Percentiles rank a stretch among this genome's conserved stretches.
Conservation (phyloP, 2,329 filamentous ascomycete genomes). For the Xylaria arbuscula region DNA sequence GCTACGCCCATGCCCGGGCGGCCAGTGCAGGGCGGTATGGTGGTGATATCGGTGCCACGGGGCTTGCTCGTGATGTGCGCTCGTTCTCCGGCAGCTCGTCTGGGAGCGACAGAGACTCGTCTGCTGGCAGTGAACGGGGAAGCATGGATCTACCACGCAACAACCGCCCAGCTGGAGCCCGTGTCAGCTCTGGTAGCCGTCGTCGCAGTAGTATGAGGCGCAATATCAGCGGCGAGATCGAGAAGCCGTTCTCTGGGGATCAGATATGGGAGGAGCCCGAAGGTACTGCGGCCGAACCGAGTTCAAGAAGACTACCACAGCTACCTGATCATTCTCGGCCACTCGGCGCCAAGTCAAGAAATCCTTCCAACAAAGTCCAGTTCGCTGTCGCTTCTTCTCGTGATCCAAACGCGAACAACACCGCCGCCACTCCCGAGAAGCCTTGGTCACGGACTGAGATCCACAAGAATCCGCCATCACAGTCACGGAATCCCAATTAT, state of each 20-base stretch:
- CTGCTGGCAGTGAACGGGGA: conserved; percentile 48
- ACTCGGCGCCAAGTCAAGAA: conserved; percentile 70
- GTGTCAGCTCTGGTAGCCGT: conserved; percentile 56
- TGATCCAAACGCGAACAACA: conserved; percentile 49
- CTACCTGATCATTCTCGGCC: conserved; percentile 54
- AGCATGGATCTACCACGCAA: conserved; percentile 51
- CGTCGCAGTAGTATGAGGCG: conserved; percentile 74
- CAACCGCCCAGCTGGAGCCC: conserved; percentile 48
- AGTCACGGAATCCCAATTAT: conserved; percentile 84
- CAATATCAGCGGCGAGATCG: conserved; percentile 75
- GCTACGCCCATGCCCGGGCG: conserved; percentile 74
- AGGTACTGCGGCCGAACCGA: conserved; percentile 49
- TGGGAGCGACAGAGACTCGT: conserved; percentile 58
- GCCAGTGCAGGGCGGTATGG: conserved; percentile 67
- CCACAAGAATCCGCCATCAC: conserved; percentile 83
- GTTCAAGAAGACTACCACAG: conserved; percentile 44
- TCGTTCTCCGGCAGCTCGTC: conserved; percentile 65
- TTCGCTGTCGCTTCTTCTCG: conserved; percentile 60
- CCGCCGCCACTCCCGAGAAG: conserved; percentile 55
- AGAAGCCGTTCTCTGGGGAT: conserved; percentile 76
- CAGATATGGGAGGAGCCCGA: conserved; percentile 92
- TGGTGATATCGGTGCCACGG: conserved; percentile 58
- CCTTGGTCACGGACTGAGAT: conserved; percentile 74
- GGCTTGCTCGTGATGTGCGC: conserved; percentile 59
- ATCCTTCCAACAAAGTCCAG: conserved; percentile 72